Evolutionary conservation across 2,329 filamentous ascomycete species (phyloP).

Genomic region (Alternaria incomplexa): DNA sequence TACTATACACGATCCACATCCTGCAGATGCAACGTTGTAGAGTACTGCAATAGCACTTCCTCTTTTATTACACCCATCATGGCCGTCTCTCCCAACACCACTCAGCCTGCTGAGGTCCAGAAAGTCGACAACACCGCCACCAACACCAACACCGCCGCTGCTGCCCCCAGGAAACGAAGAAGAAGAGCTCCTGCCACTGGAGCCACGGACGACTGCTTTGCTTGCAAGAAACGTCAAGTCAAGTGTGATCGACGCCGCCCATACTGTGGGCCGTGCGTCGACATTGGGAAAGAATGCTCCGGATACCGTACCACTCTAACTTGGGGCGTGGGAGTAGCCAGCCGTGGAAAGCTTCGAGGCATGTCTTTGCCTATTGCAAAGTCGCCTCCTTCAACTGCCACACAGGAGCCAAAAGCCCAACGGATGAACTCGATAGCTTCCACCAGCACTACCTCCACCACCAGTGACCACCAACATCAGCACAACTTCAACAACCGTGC

Average conservation of each 20-base stretch:
- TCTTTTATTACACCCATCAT: constrained; percentile 30
- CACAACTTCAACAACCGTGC: constrained; percentile 35
- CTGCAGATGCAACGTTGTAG: constrained; percentile 41
- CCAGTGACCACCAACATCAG: constrained; percentile 31
- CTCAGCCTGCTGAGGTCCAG: constrained; percentile 42
- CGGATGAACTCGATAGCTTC: constrained; percentile 29
- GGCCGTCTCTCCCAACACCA: constrained; percentile 42
- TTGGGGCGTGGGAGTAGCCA: constrained; percentile 95
- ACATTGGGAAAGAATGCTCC: constrained; percentile 89
- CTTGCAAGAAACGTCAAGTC: constrained; percentile 81
- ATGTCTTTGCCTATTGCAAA: constrained; percentile 73
- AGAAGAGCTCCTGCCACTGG: constrained; percentile 87
- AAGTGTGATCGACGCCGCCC: constrained; percentile 91
- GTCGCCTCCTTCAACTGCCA: constrained; percentile 38
- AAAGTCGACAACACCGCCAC: constrained; percentile 40
- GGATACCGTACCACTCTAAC: constrained; percentile 97
- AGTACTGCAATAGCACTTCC: constrained; percentile 29
- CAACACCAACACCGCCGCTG: constrained; percentile 34
- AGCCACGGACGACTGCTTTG: constrained; percentile 93
- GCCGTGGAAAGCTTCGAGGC: constrained; percentile 90
- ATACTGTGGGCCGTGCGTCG: constrained; percentile 93
- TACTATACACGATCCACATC: constrained; percentile 40
- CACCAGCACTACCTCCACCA: constrained; percentile 23
- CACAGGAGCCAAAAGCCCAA: constrained; percentile 39
- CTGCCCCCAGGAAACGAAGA: constrained; percentile 68